phyloP scores from a whole-genome alignment of 495 filamentous ascomycete genomes.

The Umbilicaria muhlenbergii region DNA sequence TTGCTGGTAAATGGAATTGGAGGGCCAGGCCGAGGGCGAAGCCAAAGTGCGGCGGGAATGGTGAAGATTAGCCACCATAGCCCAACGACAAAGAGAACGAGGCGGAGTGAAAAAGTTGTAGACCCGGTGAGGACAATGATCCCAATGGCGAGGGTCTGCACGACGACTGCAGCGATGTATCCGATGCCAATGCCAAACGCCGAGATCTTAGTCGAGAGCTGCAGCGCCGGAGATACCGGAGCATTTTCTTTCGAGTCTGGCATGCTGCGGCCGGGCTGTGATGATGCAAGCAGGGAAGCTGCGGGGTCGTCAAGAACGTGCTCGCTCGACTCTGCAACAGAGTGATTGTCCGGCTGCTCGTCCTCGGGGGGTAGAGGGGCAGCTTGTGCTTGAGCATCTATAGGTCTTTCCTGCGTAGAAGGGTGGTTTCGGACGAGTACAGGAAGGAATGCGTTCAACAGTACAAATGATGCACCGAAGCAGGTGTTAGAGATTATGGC shows the following conservation, averaged over 20 bases:
- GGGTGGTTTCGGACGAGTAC: conserved; percentile 69
- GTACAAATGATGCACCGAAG: conserved; percentile 72
- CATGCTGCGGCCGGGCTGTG: neutral
- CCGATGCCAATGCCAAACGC: conserved; percentile 82
- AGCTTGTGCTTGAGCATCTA: too few species aligned
- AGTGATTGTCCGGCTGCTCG: too few species aligned
- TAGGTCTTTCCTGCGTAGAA: conserved; percentile 13
- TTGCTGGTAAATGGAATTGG: conserved; percentile 34
- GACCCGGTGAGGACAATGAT: conserved; percentile 54
- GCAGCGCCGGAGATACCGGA: conserved; percentile 43
- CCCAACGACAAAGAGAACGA: conserved; percentile 76
- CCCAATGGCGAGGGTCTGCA: conserved; percentile 63
- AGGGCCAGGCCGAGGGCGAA: conserved; percentile 81
- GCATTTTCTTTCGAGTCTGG: neutral
- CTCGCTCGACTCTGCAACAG: neutral
- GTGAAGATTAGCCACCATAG: conserved; percentile 94
- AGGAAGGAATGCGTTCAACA: conserved; percentile 72
- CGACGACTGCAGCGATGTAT: conserved; percentile 65
- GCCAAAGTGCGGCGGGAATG: conserved; percentile 75
- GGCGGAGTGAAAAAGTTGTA: conserved; percentile 59
- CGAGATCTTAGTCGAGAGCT: conserved; percentile 71
- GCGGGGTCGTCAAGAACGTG: conserved; percentile 24
- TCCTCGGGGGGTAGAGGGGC: too few species aligned
- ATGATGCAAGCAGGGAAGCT: conserved; percentile 20
- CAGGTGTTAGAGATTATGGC: conserved; percentile 85